Evolutionary conservation across 1,284 basidiomycete genomes (phyloP), one percentile per base, ranked within the genome.

Genomic region (Melampsora americana): DNA sequence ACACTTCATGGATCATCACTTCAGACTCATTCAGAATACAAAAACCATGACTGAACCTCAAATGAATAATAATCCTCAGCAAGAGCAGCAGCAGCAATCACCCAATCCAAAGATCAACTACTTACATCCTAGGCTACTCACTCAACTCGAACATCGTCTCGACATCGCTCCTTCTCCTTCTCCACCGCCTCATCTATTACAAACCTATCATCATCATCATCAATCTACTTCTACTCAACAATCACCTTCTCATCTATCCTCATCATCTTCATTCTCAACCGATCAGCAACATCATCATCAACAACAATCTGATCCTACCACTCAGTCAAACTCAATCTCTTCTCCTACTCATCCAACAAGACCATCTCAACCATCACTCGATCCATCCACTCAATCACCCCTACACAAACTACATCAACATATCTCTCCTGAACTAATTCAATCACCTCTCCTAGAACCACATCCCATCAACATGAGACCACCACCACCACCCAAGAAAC

Each of bases 401-500:
- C 23, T 18, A 26, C 26, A 35, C 9, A 3, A 3, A 35, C 50
- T 5, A 5, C 16, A 53, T 53, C 50, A 18, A 53, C 50, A 53
- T 16, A 18, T 53, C 16, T 53, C 50, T 5, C 64, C 64, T 5
- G 60, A 62, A 16, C 28, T 35, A 30, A 16, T 62, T 20, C 14
- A 62, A 35, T 9, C 35, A 35, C n/a, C n/a, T n/a, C 3, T 35
- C 35, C 35, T 35, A 35, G 35, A 35, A 20, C 50, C 50, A 14
- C 64, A 39, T 46, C 30, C 18, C n/a, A 50, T 35, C 11, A 20
- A 23, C 12, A 35, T 62, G 14, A 42, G 23, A 30, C 70, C 70
- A 12, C 70, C 61, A 26, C 70, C 70, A 39, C 70, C 69, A 28
- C 70, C 70, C 28, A 73, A 73, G 62, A 73, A 73, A 50, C 44